These are phyloP conservation scores for Trichosporon coremiiforme DNA, from an alignment of 1,284 basidiomycete species.

Conservation along the genomic window DNA sequence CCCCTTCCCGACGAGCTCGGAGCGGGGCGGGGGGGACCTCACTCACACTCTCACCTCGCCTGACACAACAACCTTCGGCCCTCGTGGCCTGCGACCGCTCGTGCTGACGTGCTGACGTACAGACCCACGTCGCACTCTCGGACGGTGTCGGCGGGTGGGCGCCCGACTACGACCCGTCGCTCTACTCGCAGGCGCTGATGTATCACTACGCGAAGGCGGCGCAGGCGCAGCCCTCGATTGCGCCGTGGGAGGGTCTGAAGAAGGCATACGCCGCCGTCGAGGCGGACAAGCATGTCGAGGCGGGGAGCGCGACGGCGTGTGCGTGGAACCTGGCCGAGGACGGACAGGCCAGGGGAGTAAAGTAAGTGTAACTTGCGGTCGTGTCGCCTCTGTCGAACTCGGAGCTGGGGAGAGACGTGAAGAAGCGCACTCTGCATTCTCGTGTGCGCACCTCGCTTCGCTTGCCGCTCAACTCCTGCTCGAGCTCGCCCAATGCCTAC, in stretches of 20 bases:
- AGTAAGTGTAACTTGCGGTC: constrained; percentile 46
- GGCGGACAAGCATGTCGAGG: constrained; percentile 54
- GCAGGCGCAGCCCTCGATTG: constrained; percentile 33
- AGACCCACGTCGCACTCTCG: constrained; percentile 57
- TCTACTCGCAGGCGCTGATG: constrained; percentile 60
- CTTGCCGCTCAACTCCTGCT: no score
- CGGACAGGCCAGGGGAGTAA: constrained; percentile 59
- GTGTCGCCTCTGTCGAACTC: no score
- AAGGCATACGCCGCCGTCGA: constrained; percentile 58
- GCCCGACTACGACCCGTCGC: constrained; percentile 59
- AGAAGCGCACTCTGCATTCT: no score
- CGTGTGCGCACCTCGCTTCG: no score
- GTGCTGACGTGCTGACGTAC: constrained; percentile 26
- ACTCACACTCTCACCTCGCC: no score
- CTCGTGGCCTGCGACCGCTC: no score
- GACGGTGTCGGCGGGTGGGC: constrained; percentile 64
- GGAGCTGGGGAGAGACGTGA: no score
- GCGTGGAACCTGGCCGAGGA: constrained; percentile 51
- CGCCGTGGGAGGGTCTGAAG: constrained; percentile 53
- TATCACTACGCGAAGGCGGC: constrained; percentile 55
- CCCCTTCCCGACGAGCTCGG: no score
- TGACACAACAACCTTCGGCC: no score
- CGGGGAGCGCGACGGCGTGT: constrained; percentile 59
- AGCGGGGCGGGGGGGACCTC: no score
- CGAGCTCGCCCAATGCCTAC: no score